Evolutionary conservation across 257 asterid species (phyloP), one percentile per base, ranked within the genome.

Genomic region (Solanum sitiens): DNA sequence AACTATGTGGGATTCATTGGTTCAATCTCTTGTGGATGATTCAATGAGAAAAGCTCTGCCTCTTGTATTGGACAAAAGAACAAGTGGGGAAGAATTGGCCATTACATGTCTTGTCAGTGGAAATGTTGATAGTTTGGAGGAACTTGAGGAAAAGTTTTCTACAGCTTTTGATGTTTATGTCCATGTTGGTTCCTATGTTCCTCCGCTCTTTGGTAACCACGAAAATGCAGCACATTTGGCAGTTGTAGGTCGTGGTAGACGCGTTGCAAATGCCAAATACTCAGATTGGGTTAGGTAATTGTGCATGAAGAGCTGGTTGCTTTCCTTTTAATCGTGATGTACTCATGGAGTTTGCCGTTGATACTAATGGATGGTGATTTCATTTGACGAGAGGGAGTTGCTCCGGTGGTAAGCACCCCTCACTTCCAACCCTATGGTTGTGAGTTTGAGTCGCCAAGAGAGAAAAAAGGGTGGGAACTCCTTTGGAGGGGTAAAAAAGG

Each of bases 221-320:
- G 94, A 90, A 74, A 91, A 91, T 86, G 96, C 92, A 9, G 96
- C 95, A 7, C 94, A 70, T 87, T 89, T 96, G 93, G 99, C 99
- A 14, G 90, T 95, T 15, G 99, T 94, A 20, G 98, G 99, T 4
- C 92, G 68, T 47, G 99, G 98, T 9, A 94, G 99, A 90, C 94
- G 92, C 87, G 90, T 88, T 65, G 97, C 99, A 0, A 92, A 90
- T 90, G 99, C 99, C 3, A 97, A 97, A 91, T 94, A 97, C 92
- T 92, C 98, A 13, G 94, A 93, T 68, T 97, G 98, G 99, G 98
- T 96, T 84, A 90, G 99, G 99, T 97, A 87, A 91, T 68, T 87
- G 20, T 61, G 45, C 65, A 35, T 67, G 32, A 65, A 59, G n/a
- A 59, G 65, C 40, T 50, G 40, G 33, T 33, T 44, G 84, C 32